Percentiles rank a stretch among this genome's conserved stretches.
phyloP scores from a whole-genome alignment of 805 yeast species.

The Candida mattraensis region DNA sequence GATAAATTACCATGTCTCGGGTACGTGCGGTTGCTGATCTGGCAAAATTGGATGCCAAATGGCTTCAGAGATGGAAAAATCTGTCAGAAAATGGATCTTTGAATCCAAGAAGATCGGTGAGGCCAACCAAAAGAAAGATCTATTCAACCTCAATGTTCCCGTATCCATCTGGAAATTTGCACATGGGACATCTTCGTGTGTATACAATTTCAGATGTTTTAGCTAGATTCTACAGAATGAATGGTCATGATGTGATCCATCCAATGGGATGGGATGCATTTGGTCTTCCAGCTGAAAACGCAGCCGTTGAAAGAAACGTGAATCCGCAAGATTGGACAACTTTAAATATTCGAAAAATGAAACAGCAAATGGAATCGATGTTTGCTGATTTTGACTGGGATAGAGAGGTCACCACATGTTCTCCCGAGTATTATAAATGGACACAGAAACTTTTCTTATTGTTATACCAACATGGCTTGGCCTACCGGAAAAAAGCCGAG shows the following conservation, averaged over 20 bases:
- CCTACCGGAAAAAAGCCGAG: constrained; percentile 81
- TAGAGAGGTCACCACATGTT: constrained; percentile 80
- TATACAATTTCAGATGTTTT: constrained; percentile 87
- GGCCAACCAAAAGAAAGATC: constrained; percentile 31
- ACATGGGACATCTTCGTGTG: constrained; percentile 92
- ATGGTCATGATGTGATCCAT: constrained; percentile 78
- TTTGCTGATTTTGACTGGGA: constrained; percentile 93
- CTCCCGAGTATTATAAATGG: constrained; percentile 86
- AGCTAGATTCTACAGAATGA: constrained; percentile 73
- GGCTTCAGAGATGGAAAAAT: constrained; percentile 49
- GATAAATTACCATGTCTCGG: too few relatives aligned
- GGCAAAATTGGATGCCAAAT: constrained; percentile 47
- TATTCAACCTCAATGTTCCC: constrained; percentile 90
- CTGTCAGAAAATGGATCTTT: constrained; percentile 23
- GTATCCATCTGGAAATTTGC: constrained; percentile 90
- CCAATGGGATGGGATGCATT: constrained; percentile 99
- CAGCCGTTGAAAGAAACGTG: constrained; percentile 83
- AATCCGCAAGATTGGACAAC: constrained; percentile 85
- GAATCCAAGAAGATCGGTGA: constrained; percentile 30
- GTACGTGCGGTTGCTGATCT: constrained; percentile 22
- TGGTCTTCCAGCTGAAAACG: constrained; percentile 98
- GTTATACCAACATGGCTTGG: constrained; percentile 72
- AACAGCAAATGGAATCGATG: constrained; percentile 74
- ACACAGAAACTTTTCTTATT: constrained; percentile 84
- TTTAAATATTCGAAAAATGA: constrained; percentile 81